Conservation (phyloP, 768 basidiomycete genomes). For the Tephrocybe sp. region DNA sequence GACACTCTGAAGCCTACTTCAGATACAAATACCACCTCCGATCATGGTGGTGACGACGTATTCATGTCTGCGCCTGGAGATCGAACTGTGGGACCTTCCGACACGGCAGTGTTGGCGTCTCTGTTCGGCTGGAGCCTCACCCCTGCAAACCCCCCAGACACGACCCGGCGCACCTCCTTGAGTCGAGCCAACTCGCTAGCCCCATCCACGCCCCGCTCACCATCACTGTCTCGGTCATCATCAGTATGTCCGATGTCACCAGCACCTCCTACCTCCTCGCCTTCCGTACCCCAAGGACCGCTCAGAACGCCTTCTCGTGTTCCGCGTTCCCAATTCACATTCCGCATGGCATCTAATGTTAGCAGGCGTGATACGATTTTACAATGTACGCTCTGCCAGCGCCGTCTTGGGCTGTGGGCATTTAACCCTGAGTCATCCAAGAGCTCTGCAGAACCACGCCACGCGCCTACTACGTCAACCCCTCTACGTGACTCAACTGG, state of each 20-base stretch:
- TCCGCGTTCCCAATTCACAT: slow-evolving; percentile 21
- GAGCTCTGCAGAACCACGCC: slow-evolving; percentile 1
- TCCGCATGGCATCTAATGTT: slow-evolving; percentile 25
- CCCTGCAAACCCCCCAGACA: slow-evolving; percentile 31
- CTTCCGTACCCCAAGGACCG: slow-evolving; percentile 16
- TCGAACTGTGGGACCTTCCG: slow-evolving; percentile 26
- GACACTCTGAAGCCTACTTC: slow-evolving; percentile 8
- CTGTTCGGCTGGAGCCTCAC: slow-evolving; percentile 54
- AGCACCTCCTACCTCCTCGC: slow-evolving; percentile 4
- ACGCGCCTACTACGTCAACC: background rate
- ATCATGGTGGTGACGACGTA: slow-evolving; percentile 14
- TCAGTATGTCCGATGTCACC: slow-evolving; percentile 25
- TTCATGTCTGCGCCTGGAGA: slow-evolving; percentile 16
- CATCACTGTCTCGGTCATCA: slow-evolving; percentile 34
- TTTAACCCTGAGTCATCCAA: slow-evolving; percentile 37
- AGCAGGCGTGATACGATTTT: slow-evolving; percentile 51
- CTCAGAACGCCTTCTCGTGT: slow-evolving; percentile 14
- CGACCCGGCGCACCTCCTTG: slow-evolving; percentile 27
- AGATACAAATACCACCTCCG: background rate
- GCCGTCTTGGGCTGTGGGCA: slow-evolving; percentile 80
- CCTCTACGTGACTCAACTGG: background rate
- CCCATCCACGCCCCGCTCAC: slow-evolving; percentile 34
- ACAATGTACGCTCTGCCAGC: slow-evolving; percentile 69
- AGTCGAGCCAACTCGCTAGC: slow-evolving; percentile 32
- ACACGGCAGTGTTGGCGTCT: slow-evolving; percentile 43